Percentiles rank a stretch among this genome's conserved stretches.
phyloP scores from a whole-genome alignment of 257 asterid genomes.

The Nyctanthes arbortristis region DNA sequence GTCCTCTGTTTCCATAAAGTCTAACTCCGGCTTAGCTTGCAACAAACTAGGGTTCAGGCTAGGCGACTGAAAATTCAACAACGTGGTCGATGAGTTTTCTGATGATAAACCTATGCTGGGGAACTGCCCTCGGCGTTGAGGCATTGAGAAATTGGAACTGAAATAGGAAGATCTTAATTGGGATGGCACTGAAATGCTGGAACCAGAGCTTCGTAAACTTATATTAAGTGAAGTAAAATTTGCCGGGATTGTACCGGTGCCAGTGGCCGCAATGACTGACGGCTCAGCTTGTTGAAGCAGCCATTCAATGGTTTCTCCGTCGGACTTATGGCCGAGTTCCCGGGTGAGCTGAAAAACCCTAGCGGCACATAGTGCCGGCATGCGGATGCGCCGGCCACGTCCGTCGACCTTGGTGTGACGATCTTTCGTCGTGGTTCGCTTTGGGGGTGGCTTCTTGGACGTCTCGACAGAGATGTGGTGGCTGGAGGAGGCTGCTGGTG shows the following conservation, averaged over 20 bases:
- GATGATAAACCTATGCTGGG: conserved; percentile 45
- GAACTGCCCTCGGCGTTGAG: conserved; percentile 39
- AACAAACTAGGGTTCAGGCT: conserved; percentile 32
- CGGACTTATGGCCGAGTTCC: conserved; percentile 54
- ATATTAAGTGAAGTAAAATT: conserved; percentile 52
- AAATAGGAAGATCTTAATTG: conserved; percentile 45
- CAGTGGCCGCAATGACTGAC: conserved; percentile 54
- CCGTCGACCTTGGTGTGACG: conserved; percentile 60
- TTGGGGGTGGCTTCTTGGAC: conserved; percentile 42
- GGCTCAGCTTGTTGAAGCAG: conserved; percentile 59
- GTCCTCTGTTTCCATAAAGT: conserved; percentile 37
- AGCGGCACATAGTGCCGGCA: conserved; percentile 61
- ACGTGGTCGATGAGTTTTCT: conserved; percentile 33
- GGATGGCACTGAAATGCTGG: conserved; percentile 54
- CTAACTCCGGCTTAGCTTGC: conserved; percentile 42
- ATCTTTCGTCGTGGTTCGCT: conserved; percentile 48
- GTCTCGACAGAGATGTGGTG: conserved; percentile 33
- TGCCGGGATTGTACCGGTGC: conserved; percentile 60
- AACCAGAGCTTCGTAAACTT: conserved; percentile 50
- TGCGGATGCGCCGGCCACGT: conserved; percentile 55
- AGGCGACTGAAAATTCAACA: conserved; percentile 41
- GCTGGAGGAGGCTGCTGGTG: conserved; percentile 22
- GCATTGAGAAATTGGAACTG: conserved; percentile 38
- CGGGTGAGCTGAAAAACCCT: conserved; percentile 60
- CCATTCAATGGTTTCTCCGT: conserved; percentile 57